Evolutionary conservation across 257 asterid species (phyloP), one percentile per base, ranked within the genome.

Genomic region (Gentiana macrophylla): DNA sequence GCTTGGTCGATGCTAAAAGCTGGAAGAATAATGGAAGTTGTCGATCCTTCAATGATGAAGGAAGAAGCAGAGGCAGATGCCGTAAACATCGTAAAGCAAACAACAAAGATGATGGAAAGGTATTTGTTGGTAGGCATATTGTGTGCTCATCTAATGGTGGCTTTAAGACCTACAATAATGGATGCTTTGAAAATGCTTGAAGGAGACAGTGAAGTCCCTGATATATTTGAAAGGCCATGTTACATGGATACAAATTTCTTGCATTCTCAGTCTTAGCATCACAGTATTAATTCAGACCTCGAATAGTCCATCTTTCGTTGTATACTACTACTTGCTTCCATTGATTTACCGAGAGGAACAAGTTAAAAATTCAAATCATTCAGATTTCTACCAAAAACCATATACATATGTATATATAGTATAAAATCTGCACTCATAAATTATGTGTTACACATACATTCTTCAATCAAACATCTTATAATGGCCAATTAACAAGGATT

Each of bases 91-190:
- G 45, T 4, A 38, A 56, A 66, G 48, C 74, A 63, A 50, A 56
- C 73, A 0, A 53, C 1, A 33, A 62, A 62, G 62, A 41, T 73
- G 13, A 73, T 79, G 85, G 78, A 81, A 54, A 81, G 85, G 49
- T 81, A 71, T 75, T 71, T 75, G 68, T 49, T 65, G 32, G 84
- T 81, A 35, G 94, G 94, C 43, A 66, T 81, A 35, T 64, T 81
- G 36, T 84, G 94, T 77, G 77, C 89, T 62, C 86, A 84, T 73
- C 34, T 81, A 62, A 72, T 81, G 86, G 89, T 84, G 59, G 83
- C 86, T 66, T 62, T 84, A 3, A 79, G 89, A 73, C 89, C 94
- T 34, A 77, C 73, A 4, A 71, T 75, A 32, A 58, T 69, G 76
- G 89, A 81, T 63, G 89, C 86, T 46, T 47, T 84, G 57, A 84